Evolutionary conservation across 2,329 filamentous ascomycete species (phyloP).

Genomic region (Ceratocystis harringtonii): DNA sequence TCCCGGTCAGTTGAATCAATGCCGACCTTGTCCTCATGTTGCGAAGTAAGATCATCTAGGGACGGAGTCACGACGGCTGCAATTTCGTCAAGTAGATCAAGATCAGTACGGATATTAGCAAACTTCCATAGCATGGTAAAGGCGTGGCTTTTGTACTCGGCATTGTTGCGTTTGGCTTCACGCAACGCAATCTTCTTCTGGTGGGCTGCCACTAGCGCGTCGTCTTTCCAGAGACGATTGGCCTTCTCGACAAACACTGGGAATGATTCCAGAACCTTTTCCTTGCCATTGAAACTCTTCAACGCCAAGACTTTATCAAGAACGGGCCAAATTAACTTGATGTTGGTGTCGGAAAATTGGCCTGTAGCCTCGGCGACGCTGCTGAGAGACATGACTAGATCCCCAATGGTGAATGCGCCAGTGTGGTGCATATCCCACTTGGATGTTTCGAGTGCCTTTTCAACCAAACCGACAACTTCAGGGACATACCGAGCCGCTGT

Average conservation of each 20-base stretch:
- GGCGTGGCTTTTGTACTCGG: conserved; percentile 63
- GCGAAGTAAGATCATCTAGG: conserved; percentile 39
- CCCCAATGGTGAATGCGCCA: conserved; percentile 64
- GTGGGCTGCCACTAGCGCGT: conserved; percentile 39
- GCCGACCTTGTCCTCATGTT: conserved; percentile 52
- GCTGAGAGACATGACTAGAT: conserved; percentile 51
- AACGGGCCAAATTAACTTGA: conserved; percentile 61
- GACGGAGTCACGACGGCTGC: conserved; percentile 47
- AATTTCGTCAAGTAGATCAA: conserved; percentile 56
- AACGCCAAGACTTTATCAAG: conserved; percentile 68
- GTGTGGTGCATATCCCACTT: conserved; percentile 88
- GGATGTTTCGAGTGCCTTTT: conserved; percentile 56
- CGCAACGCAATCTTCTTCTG: conserved; percentile 69
- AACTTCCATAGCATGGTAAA: conserved; percentile 59
- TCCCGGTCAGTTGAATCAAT: conserved; percentile 33
- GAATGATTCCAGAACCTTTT: conserved; percentile 65
- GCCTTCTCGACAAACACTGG: conserved; percentile 59
- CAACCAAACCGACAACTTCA: conserved; percentile 61
- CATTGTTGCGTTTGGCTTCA: conserved; percentile 85
- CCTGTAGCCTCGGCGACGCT: conserved; percentile 41
- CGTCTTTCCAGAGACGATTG: conserved; percentile 39
- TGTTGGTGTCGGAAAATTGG: conserved; percentile 43
- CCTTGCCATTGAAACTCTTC: conserved; percentile 82
- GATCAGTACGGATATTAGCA: conserved; percentile 48
- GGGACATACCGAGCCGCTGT: conserved; percentile 69